Percentiles rank a stretch among this genome's conserved stretches.
phyloP scores from a whole-genome alignment of 2,329 filamentous ascomycete genomes.

The Fusarium sp. region DNA sequence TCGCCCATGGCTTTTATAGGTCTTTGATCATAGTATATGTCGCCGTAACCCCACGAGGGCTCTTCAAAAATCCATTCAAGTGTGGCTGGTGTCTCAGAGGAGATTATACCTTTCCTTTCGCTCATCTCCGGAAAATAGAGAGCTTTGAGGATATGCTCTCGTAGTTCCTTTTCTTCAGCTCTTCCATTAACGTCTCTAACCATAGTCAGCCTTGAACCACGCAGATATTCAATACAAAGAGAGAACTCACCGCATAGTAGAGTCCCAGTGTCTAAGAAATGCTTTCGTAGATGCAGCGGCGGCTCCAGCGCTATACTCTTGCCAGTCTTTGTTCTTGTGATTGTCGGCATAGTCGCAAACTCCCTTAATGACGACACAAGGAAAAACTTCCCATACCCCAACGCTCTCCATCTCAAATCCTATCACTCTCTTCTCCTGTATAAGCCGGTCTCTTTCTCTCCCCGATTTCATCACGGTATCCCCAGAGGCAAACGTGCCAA shows the following conservation, averaged over 20 bases:
- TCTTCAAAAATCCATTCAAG: neutral
- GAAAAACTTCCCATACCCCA: constrained; percentile 24
- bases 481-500: constrained; percentile 11
- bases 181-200: neutral
- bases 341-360: constrained; percentile 35
- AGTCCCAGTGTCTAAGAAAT: constrained; percentile 11
- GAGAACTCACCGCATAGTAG: neutral
- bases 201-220: no score
- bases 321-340: constrained; percentile 19
- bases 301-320: neutral
- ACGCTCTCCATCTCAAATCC: constrained; percentile 34
- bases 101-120: neutral
- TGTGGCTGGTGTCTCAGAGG: neutral
- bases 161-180: neutral
- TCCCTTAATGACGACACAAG: constrained; percentile 29
- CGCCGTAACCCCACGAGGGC: neutral
- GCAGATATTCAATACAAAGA: no score
- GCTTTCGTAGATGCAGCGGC: constrained; percentile 4
- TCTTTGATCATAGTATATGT: no score
- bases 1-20: no score
- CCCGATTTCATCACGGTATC: constrained; percentile 24
- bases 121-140: constrained; percentile 4
- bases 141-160: neutral
- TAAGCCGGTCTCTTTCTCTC: neutral
- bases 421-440: neutral